Evolutionary conservation across 1,284 basidiomycete genomes (phyloP), one percentile per base, ranked within the genome.

Genomic region (Stereum hirsutum): DNA sequence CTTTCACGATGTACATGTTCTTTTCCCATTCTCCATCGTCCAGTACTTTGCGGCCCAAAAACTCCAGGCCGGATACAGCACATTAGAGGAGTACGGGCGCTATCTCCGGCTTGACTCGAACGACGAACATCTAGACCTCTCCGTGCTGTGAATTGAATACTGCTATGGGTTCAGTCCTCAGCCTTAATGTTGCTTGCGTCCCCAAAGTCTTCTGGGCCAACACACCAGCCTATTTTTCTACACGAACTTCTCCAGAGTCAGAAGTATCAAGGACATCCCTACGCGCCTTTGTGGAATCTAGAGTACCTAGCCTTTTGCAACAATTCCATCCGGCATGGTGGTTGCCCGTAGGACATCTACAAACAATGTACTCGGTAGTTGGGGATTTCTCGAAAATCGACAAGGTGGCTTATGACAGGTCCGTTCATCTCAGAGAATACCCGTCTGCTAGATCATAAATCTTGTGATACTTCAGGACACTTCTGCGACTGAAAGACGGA

Each of bases 301-400:
- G 68, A 46, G 84, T 81, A 53, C 72, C 73, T 23, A 78, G 73
- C 47, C 58, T 88, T 39, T 69, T 68, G 50, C 60, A 61, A 26
- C 58, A 62, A 40, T 87, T 78, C 51, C 60, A 58, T 20, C 78
- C 84, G 5, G 58, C 73, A 2, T 84, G 81, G 83, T 87, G 81
- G 81, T 64, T 89, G 5, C 31, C 14, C 46, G 85, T 81, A 54
- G 85, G 83, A 14, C 82, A 87, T 57, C 52, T 84, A 28, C 83
- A 88, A 53, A 88, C 83, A 4, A 56, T 76, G n/a, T 85, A 84
- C 46, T 78, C 74, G 46, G 78, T 78, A 6, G 36, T 78, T 5
- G 83, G 81, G 10, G 72, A 87, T 59, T 92, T 93, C 52, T 78
- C 78, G 1, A 76, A 78, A 45, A 68, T 76, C 35, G 85, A 93